Evolutionary conservation across 2,329 filamentous ascomycete genomes (phyloP).

Genomic region (Diplodia intermedia): DNA sequence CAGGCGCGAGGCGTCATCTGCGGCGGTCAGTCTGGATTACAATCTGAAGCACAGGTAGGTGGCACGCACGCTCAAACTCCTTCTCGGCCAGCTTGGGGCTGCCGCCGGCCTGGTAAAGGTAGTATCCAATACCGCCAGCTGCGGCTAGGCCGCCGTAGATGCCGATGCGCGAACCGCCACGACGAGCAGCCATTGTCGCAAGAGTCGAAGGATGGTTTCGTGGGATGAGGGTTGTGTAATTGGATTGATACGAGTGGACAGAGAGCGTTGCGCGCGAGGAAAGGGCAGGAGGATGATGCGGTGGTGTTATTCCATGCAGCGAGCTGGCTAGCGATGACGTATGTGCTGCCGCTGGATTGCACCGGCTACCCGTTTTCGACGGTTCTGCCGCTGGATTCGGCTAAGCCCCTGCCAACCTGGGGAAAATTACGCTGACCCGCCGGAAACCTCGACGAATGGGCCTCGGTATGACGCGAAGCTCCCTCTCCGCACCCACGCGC

Average conservation of each 20-base stretch:
- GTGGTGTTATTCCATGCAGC: constrained; percentile 1
- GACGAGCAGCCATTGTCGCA: constrained; percentile 31
- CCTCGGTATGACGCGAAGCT: constrained; percentile 13
- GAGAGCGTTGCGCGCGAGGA: neutral
- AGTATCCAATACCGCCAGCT: constrained; percentile 73
- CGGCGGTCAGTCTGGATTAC: constrained; percentile 34
- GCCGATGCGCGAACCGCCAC: constrained; percentile 15
- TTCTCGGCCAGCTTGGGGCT: constrained; percentile 83
- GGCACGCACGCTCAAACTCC: constrained; percentile 76
- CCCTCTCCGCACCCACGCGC: constrained; percentile 25
- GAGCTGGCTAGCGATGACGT: neutral
- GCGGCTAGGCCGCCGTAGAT: constrained; percentile 18
- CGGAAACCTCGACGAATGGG: neutral
- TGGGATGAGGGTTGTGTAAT: neutral
- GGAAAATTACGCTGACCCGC: neutral
- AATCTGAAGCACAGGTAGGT: neutral
- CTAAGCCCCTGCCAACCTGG: neutral
- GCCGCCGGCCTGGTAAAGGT: constrained; percentile 87
- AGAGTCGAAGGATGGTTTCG: neutral
- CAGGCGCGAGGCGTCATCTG: constrained; percentile 78
- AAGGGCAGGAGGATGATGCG: neutral
- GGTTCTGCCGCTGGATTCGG: neutral
- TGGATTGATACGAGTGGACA: neutral
- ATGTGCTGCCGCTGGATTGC: neutral
- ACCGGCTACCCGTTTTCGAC: neutral